A percentile compares a stretch with the other conserved stretches of the same genome.
These are phyloP conservation scores for Ailanthus altissimus DNA, from an alignment of 345 rosid genomes.

Conservation along the genomic window DNA sequence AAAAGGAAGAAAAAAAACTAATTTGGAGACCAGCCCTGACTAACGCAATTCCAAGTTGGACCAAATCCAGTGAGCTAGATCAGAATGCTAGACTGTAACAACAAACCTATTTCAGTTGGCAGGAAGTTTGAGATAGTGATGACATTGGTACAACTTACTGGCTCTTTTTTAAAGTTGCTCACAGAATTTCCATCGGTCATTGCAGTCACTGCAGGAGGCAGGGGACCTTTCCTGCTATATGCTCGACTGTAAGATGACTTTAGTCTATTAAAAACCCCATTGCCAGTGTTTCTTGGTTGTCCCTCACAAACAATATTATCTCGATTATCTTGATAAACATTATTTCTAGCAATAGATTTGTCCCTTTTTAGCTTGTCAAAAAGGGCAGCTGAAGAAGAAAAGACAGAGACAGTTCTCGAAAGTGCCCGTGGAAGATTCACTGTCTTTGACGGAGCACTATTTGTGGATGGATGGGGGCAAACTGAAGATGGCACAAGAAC, in stretches of 20 bases:
- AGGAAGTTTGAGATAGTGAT: slow-evolving; percentile 9
- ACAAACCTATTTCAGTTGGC: not conserved
- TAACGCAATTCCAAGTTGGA: not conserved
- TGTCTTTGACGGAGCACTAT: slow-evolving; percentile 42
- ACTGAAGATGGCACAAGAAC: slow-evolving; percentile 93
- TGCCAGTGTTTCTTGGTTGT: slow-evolving; percentile 36
- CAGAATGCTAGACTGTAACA: not conserved
- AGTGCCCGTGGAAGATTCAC: slow-evolving; percentile 68
- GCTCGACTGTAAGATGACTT: slow-evolving; percentile 55
- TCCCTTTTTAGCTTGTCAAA: slow-evolving; percentile 80
- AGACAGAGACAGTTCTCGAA: slow-evolving; percentile 91
- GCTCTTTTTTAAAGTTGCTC: slow-evolving; percentile 36
- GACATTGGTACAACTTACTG: slow-evolving; percentile 40
- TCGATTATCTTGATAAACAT: slow-evolving; percentile 36
- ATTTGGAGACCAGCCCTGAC: not conserved
- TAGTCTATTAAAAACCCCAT: slow-evolving; percentile 52
- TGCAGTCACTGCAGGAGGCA: slow-evolving; percentile 24
- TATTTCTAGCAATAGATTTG: slow-evolving; percentile 43
- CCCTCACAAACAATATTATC: slow-evolving; percentile 36
- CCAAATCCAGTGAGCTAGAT: not conserved
- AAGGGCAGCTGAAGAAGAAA: slow-evolving; percentile 98
- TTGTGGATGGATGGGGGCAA: slow-evolving; percentile 58
- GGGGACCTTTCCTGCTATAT: slow-evolving; percentile 33
- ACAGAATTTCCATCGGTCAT: slow-evolving; percentile 30
- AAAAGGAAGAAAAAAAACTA: not conserved